Conservation (phyloP, 2,329 filamentous ascomycete genomes). For the Talaromyces verruculosus region DNA sequence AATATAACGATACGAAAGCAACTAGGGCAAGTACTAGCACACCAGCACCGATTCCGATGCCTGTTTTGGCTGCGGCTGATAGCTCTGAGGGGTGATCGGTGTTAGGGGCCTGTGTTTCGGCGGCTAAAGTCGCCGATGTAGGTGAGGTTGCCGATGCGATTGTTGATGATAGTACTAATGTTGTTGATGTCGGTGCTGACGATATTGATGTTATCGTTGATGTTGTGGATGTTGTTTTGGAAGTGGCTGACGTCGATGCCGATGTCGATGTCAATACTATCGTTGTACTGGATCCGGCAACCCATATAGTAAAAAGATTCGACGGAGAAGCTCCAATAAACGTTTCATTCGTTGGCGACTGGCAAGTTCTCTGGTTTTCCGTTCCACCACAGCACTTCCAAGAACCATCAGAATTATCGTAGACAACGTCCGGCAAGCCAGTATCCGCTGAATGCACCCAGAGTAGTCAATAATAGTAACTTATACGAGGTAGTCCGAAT, state of each 20-base stretch:
- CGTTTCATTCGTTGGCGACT: slow-evolving; percentile 10
- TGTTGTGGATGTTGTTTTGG: background rate
- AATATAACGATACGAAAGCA: background rate
- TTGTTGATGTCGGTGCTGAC: background rate
- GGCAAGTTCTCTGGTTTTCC: background rate
- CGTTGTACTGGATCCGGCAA: background rate
- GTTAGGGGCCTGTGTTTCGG: background rate
- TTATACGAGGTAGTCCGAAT: background rate
- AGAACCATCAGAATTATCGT: background rate
- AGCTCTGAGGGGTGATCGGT: background rate
- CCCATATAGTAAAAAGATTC: slow-evolving; percentile 5
- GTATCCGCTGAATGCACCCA: slow-evolving; percentile 3
- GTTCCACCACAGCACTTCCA: slow-evolving; percentile 10
- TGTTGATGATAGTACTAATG: background rate
- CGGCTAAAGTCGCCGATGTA: background rate
- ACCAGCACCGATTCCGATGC: background rate
- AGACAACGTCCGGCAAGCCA: slow-evolving; percentile 2
- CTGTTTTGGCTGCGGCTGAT: background rate
- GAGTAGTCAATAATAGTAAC: background rate
- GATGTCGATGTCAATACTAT: background rate
- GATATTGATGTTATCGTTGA: background rate
- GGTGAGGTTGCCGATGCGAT: background rate
- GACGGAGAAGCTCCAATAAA: slow-evolving; percentile 3
- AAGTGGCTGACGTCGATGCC: background rate
- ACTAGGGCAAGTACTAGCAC: background rate